Conservation (phyloP, 2,329 filamentous ascomycete genomes). For the Colletotrichum agaves region DNA sequence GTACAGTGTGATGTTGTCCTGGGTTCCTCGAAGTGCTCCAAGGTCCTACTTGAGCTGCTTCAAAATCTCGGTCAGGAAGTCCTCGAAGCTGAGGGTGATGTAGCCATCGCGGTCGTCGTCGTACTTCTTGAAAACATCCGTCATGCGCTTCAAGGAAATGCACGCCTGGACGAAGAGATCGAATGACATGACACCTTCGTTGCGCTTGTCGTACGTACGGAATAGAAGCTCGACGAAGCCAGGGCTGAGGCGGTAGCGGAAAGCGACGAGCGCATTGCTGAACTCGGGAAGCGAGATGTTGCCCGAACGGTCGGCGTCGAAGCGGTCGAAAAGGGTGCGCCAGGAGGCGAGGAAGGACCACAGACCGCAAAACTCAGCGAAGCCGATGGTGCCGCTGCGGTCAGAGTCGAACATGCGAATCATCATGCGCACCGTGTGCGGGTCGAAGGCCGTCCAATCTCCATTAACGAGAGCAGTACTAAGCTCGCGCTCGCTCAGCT, state of each 20-base stretch:
- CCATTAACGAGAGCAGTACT: slow-evolving; percentile 93
- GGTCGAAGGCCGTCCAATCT: slow-evolving; percentile 94
- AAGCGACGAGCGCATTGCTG: slow-evolving; percentile 87
- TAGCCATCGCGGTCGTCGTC: slow-evolving; percentile 97
- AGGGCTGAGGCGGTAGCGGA: slow-evolving; percentile 89
- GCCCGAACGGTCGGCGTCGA: slow-evolving; percentile 87
- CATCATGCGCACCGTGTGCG: slow-evolving; percentile 97
- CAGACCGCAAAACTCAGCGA: slow-evolving; percentile 94
- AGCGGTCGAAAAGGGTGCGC: slow-evolving; percentile 94
- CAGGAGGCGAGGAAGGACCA: slow-evolving; percentile 97
- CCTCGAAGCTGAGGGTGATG: slow-evolving; percentile 84
- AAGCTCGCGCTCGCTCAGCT: slow-evolving; percentile 87
- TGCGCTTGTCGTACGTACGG: slow-evolving; percentile 84
- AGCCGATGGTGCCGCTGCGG: slow-evolving; percentile 87
- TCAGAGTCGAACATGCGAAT: slow-evolving; percentile 99
- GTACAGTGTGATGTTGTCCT: too few species aligned
- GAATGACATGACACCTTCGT: slow-evolving; percentile 82
- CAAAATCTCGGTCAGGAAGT: slow-evolving; percentile 77
- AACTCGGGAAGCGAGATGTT: slow-evolving; percentile 91
- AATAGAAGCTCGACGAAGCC: slow-evolving; percentile 89
- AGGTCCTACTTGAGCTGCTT: slow-evolving; percentile 64
- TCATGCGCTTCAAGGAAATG: slow-evolving; percentile 97
- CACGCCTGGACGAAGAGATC: slow-evolving; percentile 98
- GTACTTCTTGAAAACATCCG: slow-evolving; percentile 98
- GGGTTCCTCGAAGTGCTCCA: too few species aligned